Evolutionary conservation across 805 yeast species (phyloP).

Genomic region (Sugiyamaella smithiae): DNA sequence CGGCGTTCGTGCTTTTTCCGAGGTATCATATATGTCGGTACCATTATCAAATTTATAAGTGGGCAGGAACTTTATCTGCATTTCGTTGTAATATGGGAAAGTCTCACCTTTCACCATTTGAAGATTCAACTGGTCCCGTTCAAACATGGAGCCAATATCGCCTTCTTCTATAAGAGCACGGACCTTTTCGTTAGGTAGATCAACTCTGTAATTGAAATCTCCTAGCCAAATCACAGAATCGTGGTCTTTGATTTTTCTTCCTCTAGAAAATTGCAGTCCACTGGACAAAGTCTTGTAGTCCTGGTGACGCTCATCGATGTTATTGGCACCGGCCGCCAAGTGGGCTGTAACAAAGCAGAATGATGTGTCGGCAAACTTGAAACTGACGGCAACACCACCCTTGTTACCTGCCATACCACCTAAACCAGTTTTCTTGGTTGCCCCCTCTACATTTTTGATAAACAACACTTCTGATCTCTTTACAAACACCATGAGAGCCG

Average conservation of each 20-base stretch:
- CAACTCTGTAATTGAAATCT: slow-evolving; percentile 83
- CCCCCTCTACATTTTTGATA: slow-evolving; percentile 86
- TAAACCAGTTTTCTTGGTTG: slow-evolving; percentile 90
- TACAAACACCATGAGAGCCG: slow-evolving; percentile 69
- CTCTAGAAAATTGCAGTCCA: slow-evolving; percentile 77
- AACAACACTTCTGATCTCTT: slow-evolving; percentile 54
- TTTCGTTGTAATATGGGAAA: slow-evolving; percentile 73
- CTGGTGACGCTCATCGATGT: slow-evolving; percentile 77
- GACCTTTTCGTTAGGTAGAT: slow-evolving; percentile 68
- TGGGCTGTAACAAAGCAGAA: slow-evolving; percentile 88
- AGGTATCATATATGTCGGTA: slow-evolving; percentile 73
- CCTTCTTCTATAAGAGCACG: slow-evolving; percentile 49
- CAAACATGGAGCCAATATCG: slow-evolving; percentile 51
- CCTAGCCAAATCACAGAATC: slow-evolving; percentile 93
- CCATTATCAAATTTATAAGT: slow-evolving; percentile 92
- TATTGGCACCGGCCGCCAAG: slow-evolving; percentile 86
- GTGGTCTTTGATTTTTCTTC: slow-evolving; percentile 72
- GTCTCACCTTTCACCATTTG: slow-evolving; percentile 73
- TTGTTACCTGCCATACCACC: slow-evolving; percentile 98
- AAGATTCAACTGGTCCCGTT: slow-evolving; percentile 71
- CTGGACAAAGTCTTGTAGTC: slow-evolving; percentile 75
- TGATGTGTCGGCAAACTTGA: slow-evolving; percentile 73
- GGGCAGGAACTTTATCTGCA: slow-evolving; percentile 73
- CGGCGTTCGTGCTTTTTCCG: slow-evolving; percentile 90
- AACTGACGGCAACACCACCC: slow-evolving; percentile 92